Conservation (phyloP, 208 protist species). For the Crithidia thermophila region DNA sequence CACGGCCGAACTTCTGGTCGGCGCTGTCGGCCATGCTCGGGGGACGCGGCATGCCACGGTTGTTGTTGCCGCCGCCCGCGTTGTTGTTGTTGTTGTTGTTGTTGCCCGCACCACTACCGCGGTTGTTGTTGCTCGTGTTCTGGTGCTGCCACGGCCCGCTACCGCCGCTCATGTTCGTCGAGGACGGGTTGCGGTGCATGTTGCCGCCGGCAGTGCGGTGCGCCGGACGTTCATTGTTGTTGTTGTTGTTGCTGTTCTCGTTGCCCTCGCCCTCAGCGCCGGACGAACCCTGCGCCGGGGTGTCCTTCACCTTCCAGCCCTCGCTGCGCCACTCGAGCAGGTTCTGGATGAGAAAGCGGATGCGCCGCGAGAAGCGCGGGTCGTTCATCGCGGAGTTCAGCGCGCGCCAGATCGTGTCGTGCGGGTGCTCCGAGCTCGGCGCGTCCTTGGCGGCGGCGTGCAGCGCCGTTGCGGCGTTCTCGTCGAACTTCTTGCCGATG, state of each 20-base stretch:
- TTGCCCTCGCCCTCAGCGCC: conserved; percentile 32
- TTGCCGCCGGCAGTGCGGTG: conserved; percentile 18
- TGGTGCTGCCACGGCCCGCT: conserved; percentile 27
- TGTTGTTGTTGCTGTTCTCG: conserved; percentile 7
- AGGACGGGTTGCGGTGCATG: conserved; percentile 22
- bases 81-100: conserved; percentile 13
- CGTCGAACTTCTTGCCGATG: conserved; percentile 81
- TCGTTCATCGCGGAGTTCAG: conserved; percentile 53
- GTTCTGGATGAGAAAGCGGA: conserved; percentile 89
- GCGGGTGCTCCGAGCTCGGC: conserved; percentile 19
- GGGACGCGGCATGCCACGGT: conserved; percentile 33
- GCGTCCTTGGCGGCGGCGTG: conserved; percentile 28
- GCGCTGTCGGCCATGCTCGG: conserved; percentile 33
- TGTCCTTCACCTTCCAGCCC: conserved; percentile 70
- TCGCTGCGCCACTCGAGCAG: conserved; percentile 69
- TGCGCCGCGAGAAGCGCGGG: conserved; percentile 65
- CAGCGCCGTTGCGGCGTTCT: conserved; percentile 28
- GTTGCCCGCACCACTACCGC: conserved; percentile 14
- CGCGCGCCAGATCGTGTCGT: conserved; percentile 56
- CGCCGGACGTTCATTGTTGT: conserved; percentile 15
- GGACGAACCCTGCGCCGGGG: conserved; percentile 27
- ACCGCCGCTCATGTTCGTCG: conserved; percentile 31
- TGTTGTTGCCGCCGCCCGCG: conserved; percentile 20
- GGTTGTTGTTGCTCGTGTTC: conserved; percentile 21
- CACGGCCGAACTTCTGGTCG: conserved; percentile 30